Evolutionary conservation across 192 early-diverging fungal species (phyloP).

Genomic region (Umbelopsis vinacea): DNA sequence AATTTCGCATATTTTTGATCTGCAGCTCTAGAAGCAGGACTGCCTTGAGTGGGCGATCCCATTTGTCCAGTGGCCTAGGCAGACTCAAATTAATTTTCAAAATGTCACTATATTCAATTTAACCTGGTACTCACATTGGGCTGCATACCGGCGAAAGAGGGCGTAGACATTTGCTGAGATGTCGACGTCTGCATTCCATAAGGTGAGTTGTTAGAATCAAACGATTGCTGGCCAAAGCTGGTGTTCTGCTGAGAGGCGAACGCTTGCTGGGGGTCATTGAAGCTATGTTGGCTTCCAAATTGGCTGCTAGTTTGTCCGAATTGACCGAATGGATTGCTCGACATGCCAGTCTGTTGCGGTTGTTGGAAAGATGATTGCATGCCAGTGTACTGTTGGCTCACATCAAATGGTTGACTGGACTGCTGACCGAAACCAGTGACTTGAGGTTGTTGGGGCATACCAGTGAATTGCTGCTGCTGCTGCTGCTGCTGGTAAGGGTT

Average conservation of each 20-base stretch:
- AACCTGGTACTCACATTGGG: background rate
- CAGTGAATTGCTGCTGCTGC: slow-evolving; percentile 15
- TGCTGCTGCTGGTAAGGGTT: slow-evolving; percentile 14
- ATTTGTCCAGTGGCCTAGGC: background rate
- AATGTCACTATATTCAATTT: background rate
- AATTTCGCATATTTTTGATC: slow-evolving; percentile 37
- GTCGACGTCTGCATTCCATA: background rate
- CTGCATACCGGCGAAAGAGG: background rate
- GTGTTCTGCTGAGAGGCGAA: slow-evolving; percentile 3
- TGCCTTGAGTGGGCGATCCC: background rate
- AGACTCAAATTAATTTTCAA: background rate
- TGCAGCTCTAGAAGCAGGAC: background rate
- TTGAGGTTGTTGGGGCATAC: slow-evolving; percentile 25
- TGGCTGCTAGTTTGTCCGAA: background rate
- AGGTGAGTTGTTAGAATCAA: background rate
- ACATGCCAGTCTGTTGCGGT: slow-evolving; percentile 23
- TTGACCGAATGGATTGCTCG: slow-evolving; percentile 33
- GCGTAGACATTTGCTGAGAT: background rate
- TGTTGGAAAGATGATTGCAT: slow-evolving; percentile 26
- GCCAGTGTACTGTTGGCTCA: slow-evolving; percentile 3
- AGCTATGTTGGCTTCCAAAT: background rate
- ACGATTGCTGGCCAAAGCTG: background rate
- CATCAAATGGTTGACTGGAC: slow-evolving; percentile 11
- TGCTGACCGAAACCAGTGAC: slow-evolving; percentile 17
- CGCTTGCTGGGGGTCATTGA: slow-evolving; percentile 4